phyloP scores from a whole-genome alignment of 306 rosid species.

The Vigna reflexopilosa region DNA sequence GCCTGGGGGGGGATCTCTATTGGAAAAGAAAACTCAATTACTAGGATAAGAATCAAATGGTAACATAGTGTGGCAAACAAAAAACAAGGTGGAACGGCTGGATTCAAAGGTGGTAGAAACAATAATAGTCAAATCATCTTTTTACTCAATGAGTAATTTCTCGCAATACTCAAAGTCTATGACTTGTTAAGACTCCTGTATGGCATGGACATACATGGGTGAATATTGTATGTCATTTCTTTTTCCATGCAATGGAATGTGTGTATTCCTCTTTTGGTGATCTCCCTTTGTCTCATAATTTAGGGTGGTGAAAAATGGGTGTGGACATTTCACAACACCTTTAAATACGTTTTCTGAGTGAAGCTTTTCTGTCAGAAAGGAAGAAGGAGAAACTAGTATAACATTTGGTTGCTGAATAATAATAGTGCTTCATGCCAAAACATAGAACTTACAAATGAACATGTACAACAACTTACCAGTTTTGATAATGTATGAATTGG shows the following conservation, averaged over 20 bases:
- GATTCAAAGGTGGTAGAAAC: not conserved
- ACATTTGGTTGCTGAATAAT: not conserved
- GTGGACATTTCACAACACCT: not conserved
- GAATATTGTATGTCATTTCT: conserved; percentile 22
- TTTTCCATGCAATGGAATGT: conserved; percentile 38
- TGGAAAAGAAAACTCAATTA: not conserved
- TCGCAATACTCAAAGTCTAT: not conserved
- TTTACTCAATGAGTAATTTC: not conserved
- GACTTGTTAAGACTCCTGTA: conserved; percentile 6
- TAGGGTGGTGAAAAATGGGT: too few relatives aligned
- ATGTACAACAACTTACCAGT: not conserved
- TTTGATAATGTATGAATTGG: not conserved
- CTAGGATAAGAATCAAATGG: not conserved
- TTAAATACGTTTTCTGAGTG: not conserved
- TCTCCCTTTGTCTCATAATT: too few relatives aligned
- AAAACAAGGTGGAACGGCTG: too few relatives aligned
- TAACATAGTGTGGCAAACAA: not conserved
- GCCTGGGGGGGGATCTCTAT: not conserved
- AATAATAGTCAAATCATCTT: not conserved
- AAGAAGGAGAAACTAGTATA: not conserved
- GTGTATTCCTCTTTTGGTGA: not conserved
- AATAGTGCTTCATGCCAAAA: conserved; percentile 7
- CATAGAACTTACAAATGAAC: not conserved
- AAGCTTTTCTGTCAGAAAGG: not conserved
- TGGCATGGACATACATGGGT: conserved; percentile 25